Base-by-base conservation (phyloP, 2,329 filamentous ascomycete species). In the Talaromyces piceae region DNA sequence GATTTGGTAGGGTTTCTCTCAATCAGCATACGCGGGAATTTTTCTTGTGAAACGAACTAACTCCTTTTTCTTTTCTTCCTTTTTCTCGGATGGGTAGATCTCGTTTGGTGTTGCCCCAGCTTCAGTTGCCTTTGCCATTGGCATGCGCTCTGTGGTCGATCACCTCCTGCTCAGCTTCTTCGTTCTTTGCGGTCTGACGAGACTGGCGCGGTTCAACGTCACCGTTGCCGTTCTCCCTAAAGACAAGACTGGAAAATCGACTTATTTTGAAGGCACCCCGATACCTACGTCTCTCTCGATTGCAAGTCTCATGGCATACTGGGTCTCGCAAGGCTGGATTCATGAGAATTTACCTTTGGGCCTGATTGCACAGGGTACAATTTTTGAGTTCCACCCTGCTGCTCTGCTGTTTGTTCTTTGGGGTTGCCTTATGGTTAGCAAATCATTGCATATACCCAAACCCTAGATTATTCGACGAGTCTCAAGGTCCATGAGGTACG, bases 151-250 rank as follows among this genome's bases (percentile, higher is more conserved):
- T 9, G 74, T 82, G 2, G 67, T 88, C 64, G 93, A 98, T 73
- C 91, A 94, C 63, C 61, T 95, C 50, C 77, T 75, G 53, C 75
- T 98, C 43, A 78, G 86, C 52, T 89, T 91, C 72, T 98, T 97
- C 71, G 90, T 97, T 41, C 86, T 98, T 47, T 94, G 89, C 71
- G 93, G 93, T 52, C 82, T 98, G 44, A 95, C 91, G 2, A 85
- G 93, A 46, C 82, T 98, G 9, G 93, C 93, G 43, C 87, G 93
- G 58, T 98, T 98, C 83, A 98, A 98, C 70, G 93, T 98, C 47
- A 97, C 93, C 9, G 91, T 93, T 31, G 79, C 84, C 30, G 83
- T 85, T 59, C 81, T 98, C 11, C 93, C 93, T 56, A 96, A 97
- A 73, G 93, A 98, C 67, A 86, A 83, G 45, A 82, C 80, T 0